Base-by-base conservation (phyloP, 495 filamentous ascomycete species). In the Xylaria grammica region DNA sequence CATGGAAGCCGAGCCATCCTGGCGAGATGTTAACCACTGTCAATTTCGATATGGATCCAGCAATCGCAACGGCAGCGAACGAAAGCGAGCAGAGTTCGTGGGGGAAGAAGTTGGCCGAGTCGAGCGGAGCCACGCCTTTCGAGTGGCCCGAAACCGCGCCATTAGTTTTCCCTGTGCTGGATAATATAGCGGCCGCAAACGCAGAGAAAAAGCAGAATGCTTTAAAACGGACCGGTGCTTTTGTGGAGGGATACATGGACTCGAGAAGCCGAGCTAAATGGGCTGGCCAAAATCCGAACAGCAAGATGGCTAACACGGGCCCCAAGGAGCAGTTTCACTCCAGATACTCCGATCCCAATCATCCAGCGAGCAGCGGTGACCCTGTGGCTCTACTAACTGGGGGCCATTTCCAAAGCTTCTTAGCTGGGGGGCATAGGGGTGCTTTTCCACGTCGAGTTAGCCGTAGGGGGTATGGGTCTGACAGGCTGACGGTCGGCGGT, bases 201-300 rank as follows among this genome's bases (percentile, higher is more conserved):
- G 78, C 76, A 63, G 24, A n/a, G 38, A 27, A 57, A 24, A 57
- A 57, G 24, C 20, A 57, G 36, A 57, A 57, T 44, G 34, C 36
- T 22, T 13, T 57, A 15, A 57, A 44, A 24, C 74, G 75, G 36
- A 73, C 72, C 42, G 66, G 73, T 50, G 73, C 76, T 10, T 87
- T 87, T 65, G 74, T 86, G 0, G 76, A 60, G 11, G 75, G 81
- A 26, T 89, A 88, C 57, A 72, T 79, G 52, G 87, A 88, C 66
- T 73, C 77, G 27, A 67, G 84, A 40, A 79, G 81, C 5, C 82
- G 80, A 46, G 82, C 81, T 0, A 65, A 77, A 60, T 88, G 83
- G 60, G 82, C 77, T 29, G 75, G 72, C 46, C 36, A 69, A 32
- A 66, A 63, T 44, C 67, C 65, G 6, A 60, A 66, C 10, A 65